Conservation (phyloP, 495 filamentous ascomycete species). For the Neurospora sp. region DNA sequence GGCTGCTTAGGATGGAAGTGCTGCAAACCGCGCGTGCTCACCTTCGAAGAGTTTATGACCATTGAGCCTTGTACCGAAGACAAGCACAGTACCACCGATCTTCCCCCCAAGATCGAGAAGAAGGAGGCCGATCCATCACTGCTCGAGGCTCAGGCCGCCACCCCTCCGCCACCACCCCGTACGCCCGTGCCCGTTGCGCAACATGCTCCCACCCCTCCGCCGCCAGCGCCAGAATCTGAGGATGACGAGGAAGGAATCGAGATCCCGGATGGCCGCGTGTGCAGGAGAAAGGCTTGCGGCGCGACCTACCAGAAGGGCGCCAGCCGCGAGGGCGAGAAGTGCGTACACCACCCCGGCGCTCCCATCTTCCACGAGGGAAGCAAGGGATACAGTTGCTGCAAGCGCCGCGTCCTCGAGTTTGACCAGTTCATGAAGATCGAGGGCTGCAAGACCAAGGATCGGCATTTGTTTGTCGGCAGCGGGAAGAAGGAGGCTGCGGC, state of each 20-base stretch:
- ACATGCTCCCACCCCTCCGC: slow-evolving; percentile 48
- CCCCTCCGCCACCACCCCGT: slow-evolving; percentile 33
- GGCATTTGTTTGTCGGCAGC: slow-evolving; percentile 80
- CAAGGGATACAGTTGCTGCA: slow-evolving; percentile 97
- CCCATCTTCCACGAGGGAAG: slow-evolving; percentile 95
- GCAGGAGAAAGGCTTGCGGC: slow-evolving; percentile 68
- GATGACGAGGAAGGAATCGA: slow-evolving; percentile 68
- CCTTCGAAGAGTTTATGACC: slow-evolving; percentile 94
- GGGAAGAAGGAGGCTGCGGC: slow-evolving; percentile 48
- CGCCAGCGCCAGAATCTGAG: slow-evolving; percentile 69
- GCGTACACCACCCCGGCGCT: slow-evolving; percentile 73
- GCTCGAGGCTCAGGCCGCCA: slow-evolving; percentile 20
- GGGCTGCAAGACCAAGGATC: slow-evolving; percentile 72
- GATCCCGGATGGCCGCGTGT: slow-evolving; percentile 62
- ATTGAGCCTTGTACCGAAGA: slow-evolving; percentile 93
- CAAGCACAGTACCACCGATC: slow-evolving; percentile 77
- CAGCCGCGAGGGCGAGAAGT: slow-evolving; percentile 62
- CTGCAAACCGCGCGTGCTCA: slow-evolving; percentile 95
- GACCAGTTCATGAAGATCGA: slow-evolving; percentile 95
- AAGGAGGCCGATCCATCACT: slow-evolving; percentile 28
- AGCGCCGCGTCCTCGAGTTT: slow-evolving; percentile 88
- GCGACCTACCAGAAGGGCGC: slow-evolving; percentile 48
- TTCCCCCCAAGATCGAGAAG: slow-evolving; percentile 49
- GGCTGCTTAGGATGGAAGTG: slow-evolving; percentile 85
- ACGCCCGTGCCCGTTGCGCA: slow-evolving; percentile 43